A percentile compares a stretch with the other conserved stretches of the same genome.
These are phyloP conservation scores for Fagopyrum homotropicum DNA, from an alignment of 148 eudicot genomes.

Conservation along the genomic window DNA sequence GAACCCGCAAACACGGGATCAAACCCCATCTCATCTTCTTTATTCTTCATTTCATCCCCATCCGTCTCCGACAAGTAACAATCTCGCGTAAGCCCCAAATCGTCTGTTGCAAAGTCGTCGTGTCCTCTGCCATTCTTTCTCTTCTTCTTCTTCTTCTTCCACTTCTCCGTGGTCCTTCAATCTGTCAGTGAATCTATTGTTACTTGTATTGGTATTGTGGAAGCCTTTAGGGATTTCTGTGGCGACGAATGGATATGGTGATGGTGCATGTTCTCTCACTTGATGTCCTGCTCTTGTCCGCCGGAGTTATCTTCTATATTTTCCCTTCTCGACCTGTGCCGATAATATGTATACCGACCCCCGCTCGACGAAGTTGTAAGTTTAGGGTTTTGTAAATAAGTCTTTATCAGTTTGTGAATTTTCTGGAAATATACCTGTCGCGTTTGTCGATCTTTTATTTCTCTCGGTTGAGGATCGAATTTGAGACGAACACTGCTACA, in stretches of 20 bases:
- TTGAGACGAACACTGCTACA: neutral
- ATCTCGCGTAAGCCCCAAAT: neutral
- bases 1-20: neutral
- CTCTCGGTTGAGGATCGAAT: neutral
- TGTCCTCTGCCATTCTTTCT: neutral
- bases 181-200: constrained; percentile 3
- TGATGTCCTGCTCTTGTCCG: constrained; percentile 14
- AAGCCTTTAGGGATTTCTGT: constrained; percentile 10
- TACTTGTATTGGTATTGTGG: neutral
- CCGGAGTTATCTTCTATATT: constrained; percentile 24
- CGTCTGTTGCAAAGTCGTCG: constrained; percentile 1
- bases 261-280: constrained; percentile 37
- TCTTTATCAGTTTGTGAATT: neutral
- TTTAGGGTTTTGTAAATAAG: constrained; percentile 29
- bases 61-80: neutral
- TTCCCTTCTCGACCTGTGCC: constrained; percentile 31
- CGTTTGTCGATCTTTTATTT: neutral
- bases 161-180: neutral
- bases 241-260: constrained; percentile 28
- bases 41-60: neutral
- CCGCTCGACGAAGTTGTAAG: constrained; percentile 46
- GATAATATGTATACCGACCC: constrained; percentile 27
- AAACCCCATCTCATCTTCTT: neutral
- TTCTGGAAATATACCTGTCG: neutral
- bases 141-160: neutral